phyloP scores from a whole-genome alignment of 164 flowering plant genomes.

The Magnolia sinica region DNA sequence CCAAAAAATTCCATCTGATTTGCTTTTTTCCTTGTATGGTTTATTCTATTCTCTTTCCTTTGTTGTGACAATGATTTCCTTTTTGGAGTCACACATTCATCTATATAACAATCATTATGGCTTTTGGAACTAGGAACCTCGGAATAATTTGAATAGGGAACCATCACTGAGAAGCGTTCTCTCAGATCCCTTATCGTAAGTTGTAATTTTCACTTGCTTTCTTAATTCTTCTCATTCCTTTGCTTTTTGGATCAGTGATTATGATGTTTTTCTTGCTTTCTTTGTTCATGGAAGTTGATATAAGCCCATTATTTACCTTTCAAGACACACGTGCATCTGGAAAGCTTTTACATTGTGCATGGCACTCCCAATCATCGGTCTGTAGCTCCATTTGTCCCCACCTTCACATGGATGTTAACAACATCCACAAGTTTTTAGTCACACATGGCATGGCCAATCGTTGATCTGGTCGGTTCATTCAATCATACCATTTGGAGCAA shows the following conservation, averaged over 20 bases:
- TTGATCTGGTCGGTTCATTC: too few relatives aligned
- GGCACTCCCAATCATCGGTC: too few relatives aligned
- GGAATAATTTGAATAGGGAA: slow-evolving; percentile 47
- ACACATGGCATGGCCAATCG: too few relatives aligned
- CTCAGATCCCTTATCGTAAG: slow-evolving; percentile 94
- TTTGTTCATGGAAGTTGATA: background rate
- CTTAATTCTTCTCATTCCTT: background rate
- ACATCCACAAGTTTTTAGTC: too few relatives aligned
- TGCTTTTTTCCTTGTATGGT: too few relatives aligned
- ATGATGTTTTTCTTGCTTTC: background rate
- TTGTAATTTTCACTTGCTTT: slow-evolving; percentile 17
- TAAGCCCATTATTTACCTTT: background rate
- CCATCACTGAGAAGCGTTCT: slow-evolving; percentile 86
- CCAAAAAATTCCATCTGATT: background rate
- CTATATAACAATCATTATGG: slow-evolving; percentile 1
- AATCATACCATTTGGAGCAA: background rate
- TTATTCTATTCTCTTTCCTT: background rate
- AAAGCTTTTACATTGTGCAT: too few relatives aligned
- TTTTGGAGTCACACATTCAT: background rate
- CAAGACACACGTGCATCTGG: background rate
- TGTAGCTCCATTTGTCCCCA: too few relatives aligned
- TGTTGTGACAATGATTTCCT: background rate
- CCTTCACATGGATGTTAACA: too few relatives aligned
- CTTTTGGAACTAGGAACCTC: slow-evolving; percentile 47
- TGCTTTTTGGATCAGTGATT: slow-evolving; percentile 1